Percentiles rank a stretch among this genome's conserved stretches.
These are phyloP conservation scores for Syzygium syzygioides DNA, from an alignment of 441 rosid species.

Conservation along the genomic window DNA sequence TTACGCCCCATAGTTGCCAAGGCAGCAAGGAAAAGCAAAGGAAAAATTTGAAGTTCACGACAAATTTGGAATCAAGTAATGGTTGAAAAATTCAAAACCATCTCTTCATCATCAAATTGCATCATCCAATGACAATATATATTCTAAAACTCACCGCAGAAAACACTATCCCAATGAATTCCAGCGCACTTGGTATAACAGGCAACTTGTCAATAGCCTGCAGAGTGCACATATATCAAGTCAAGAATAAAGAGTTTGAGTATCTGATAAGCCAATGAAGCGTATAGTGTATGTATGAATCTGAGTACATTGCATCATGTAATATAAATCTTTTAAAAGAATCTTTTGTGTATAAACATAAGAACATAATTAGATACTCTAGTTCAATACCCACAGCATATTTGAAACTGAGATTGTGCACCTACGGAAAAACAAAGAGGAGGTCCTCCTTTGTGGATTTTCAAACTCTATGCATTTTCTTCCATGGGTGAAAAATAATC, in stretches of 20 bases:
- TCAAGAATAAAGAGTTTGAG: neutral
- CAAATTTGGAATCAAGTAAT: neutral
- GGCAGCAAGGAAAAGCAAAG: neutral
- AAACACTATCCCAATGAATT: conserved; percentile 66
- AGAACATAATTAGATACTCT: neutral
- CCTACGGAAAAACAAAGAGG: neutral
- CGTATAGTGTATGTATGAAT: neutral
- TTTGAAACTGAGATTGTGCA: neutral
- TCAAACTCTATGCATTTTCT: neutral
- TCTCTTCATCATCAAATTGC: neutral
- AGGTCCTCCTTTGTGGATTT: neutral
- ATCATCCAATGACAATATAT: neutral
- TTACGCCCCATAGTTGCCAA: neutral
- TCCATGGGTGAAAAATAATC: neutral
- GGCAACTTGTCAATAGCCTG: conserved; percentile 81
- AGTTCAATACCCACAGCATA: neutral
- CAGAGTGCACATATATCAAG: neutral
- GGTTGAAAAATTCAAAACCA: neutral
- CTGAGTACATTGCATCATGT: neutral
- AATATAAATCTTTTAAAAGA: neutral
- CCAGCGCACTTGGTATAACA: conserved; percentile 50
- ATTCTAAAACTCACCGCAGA: conserved; percentile 48
- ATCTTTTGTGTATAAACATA: neutral
- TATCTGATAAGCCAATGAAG: neutral
- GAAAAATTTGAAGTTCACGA: neutral